Evolutionary conservation across 371 early-diverging fungal species (phyloP).

Genomic region (Batkoa obscura): DNA sequence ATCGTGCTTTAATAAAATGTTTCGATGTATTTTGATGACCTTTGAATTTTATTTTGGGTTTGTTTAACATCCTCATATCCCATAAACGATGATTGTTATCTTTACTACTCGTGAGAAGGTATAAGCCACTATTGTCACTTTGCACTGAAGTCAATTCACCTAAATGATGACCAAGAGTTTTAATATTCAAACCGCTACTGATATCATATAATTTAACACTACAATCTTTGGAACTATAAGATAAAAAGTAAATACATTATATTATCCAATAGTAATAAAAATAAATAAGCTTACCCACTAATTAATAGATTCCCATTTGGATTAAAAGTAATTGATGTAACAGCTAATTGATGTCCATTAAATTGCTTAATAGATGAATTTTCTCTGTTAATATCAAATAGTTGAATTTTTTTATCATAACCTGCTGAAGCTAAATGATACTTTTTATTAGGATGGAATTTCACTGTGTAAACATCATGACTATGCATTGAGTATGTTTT

Average conservation of each 20-base stretch:
- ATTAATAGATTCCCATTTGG: slow-evolving; percentile 84
- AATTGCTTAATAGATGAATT: slow-evolving; percentile 67
- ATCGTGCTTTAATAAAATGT: slow-evolving; percentile 78
- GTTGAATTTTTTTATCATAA: slow-evolving; percentile 74
- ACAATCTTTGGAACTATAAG: slow-evolving; percentile 66
- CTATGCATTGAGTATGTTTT: slow-evolving; percentile 30
- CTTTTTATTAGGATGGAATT: slow-evolving; percentile 55
- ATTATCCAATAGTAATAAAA: background rate
- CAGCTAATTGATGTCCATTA: slow-evolving; percentile 65
- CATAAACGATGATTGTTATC: slow-evolving; percentile 90
- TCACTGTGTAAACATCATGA: slow-evolving; percentile 78
- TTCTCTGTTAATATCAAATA: slow-evolving; percentile 60
- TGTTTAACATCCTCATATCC: slow-evolving; percentile 78
- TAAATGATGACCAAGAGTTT: slow-evolving; percentile 76
- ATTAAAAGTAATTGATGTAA: slow-evolving; percentile 66
- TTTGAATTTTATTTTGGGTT: slow-evolving; percentile 70
- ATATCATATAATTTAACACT: slow-evolving; percentile 95
- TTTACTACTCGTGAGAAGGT: slow-evolving; percentile 73
- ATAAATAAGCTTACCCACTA: slow-evolving; percentile 28
- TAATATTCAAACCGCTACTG: slow-evolving; percentile 79
- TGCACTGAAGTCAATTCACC: slow-evolving; percentile 91
- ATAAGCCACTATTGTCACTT: slow-evolving; percentile 62
- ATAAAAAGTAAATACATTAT: too few relatives aligned
- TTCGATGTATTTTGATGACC: slow-evolving; percentile 94
- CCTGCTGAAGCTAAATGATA: slow-evolving; percentile 72